Conservation (phyloP, 2,329 filamentous ascomycete species). For the Colletotrichum spinosum region DNA sequence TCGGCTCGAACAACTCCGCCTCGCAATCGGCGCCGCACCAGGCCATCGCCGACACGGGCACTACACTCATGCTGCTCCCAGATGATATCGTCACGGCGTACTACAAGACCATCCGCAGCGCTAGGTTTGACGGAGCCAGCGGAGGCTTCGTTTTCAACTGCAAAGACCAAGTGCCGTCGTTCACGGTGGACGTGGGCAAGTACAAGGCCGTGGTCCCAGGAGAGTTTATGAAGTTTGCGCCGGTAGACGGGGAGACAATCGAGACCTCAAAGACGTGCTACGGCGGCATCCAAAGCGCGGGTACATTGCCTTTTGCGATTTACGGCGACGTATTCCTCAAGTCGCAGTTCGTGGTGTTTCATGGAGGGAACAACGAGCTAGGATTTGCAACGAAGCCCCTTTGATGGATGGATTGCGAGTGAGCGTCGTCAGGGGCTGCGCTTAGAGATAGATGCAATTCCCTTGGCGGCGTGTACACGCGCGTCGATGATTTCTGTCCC, state of each 20-base stretch:
- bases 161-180: conserved; percentile 59
- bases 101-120: conserved; percentile 67
- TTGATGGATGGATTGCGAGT: not conserved
- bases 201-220: conserved; percentile 51
- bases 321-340: conserved; percentile 57
- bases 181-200: conserved; percentile 48
- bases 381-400: conserved; percentile 54
- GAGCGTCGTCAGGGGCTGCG: no score
- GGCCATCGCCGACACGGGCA: conserved; percentile 79
- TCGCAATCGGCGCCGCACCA: conserved; percentile 39
- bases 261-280: conserved; percentile 45
- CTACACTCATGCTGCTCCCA: conserved; percentile 72
- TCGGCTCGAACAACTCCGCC: conserved; percentile 52
- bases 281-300: conserved; percentile 52
- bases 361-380: conserved; percentile 46
- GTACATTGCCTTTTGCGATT: conserved; percentile 51
- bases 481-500: no score
- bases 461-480: no score
- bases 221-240: conserved; percentile 52
- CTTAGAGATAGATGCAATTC: no score
- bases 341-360: conserved; percentile 57
- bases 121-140: conserved; percentile 54
- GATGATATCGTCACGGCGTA: conserved; percentile 65
- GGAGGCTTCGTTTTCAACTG: conserved; percentile 73
- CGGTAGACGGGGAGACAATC: conserved; percentile 37